Evolutionary conservation across 495 filamentous ascomycete species (phyloP), one percentile per base, ranked within the genome.

Genomic region (Cercophora sp.): DNA sequence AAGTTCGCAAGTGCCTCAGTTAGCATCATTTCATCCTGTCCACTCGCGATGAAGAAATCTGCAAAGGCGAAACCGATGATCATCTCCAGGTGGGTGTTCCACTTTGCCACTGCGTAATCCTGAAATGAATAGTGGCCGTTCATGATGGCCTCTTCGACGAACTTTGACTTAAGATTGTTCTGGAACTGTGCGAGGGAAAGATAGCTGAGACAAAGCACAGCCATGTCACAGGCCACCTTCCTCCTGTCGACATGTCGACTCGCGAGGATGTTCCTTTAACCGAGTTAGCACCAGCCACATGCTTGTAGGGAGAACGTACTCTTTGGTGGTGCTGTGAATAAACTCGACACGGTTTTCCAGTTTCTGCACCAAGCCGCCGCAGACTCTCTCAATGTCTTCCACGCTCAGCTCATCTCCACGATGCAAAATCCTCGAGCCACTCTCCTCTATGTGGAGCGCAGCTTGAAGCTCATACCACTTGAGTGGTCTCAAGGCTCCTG

Each of bases 391-490:
- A 9, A 72, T 56, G 44, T 70, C 54, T 9, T 58, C n/a, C n/a
- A n/a, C n/a, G n/a, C n/a, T n/a, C n/a, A n/a, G n/a, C n/a, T n/a
- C n/a, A n/a, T n/a, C n/a, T n/a, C n/a, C n/a, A n/a, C n/a, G n/a
- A n/a, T n/a, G n/a, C n/a, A n/a, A n/a, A n/a, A n/a, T n/a, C n/a
- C n/a, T n/a, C n/a, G n/a, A n/a, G n/a, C n/a, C n/a, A n/a, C n/a
- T n/a, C n/a, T n/a, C n/a, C 15, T 66, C 56, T 8, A 76, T 63
- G 2, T 68, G 69, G 26, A 74, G 44, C 19, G 71, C 73, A 2
- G 69, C 69, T 54, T 74, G 70, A 8, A 80, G 63, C 52, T 80
- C 77, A 39, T 66, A 60, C 70, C 67, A 73, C 42, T 70, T 73
- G 26, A 80, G 55, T 1, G 73, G 69, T 15, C 75, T 56, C 50